These are phyloP conservation scores for Nemania serpens DNA, from an alignment of 2,329 filamentous ascomycete species.

Conservation along the genomic window DNA sequence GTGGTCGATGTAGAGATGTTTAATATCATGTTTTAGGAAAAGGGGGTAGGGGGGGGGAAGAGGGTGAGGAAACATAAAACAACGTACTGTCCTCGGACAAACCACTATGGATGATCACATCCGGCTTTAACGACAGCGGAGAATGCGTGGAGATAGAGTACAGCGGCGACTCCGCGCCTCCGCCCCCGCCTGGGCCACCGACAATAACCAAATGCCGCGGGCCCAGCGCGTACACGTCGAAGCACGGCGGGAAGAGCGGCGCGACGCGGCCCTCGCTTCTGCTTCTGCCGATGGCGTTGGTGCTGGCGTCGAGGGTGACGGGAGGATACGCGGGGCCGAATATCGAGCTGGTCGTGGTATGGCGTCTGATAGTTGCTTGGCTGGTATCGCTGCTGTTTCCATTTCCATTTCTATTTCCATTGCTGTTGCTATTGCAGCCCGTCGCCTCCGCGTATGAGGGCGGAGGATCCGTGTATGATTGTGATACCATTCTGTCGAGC, in stretches of 20 bases:
- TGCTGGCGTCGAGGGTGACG: too few species aligned
- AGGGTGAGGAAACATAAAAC: too few species aligned
- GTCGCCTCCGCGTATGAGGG: conserved; percentile 26
- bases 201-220: conserved; percentile 3
- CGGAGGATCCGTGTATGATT: conserved; percentile 6
- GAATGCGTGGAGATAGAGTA: conserved; percentile 18
- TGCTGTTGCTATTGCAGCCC: background rate
- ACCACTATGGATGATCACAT: conserved; percentile 10
- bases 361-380: background rate
- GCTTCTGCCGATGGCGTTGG: too few species aligned
- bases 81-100: conserved; percentile 11
- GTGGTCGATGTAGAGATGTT: too few species aligned
- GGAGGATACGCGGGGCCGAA: too few species aligned
- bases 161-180: background rate
- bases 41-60: background rate
- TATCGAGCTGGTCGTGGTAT: background rate
- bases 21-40: background rate
- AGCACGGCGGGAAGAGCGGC: conserved; percentile 16
- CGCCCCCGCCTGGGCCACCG: background rate
- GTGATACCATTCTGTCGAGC: background rate
- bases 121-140: background rate
- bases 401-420: too few species aligned
- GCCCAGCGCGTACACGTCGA: conserved; percentile 10
- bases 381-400: background rate
- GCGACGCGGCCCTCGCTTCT: too few species aligned